A percentile compares a stretch with the other conserved stretches of the same genome.
phyloP scores from a whole-genome alignment of 192 early-diverging fungal genomes.

The Haplosporangium gracile region DNA sequence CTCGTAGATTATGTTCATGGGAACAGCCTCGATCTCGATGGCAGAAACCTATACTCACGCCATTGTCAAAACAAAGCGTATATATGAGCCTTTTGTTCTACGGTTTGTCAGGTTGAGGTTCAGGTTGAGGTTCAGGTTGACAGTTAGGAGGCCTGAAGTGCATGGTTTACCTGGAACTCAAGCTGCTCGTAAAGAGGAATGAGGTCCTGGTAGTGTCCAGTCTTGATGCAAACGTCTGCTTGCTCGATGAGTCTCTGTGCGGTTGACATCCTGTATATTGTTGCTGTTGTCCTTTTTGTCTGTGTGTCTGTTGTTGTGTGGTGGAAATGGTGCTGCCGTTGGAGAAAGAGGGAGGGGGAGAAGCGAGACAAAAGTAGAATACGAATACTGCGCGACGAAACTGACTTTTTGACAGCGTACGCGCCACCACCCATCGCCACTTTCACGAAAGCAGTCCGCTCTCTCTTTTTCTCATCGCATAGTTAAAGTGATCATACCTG shows the following conservation, averaged over 20 bases:
- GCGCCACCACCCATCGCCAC: neutral
- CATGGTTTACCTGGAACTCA: constrained; percentile 42
- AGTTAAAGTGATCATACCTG: no score
- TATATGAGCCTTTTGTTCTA: neutral
- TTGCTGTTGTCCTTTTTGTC: neutral
- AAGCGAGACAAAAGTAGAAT: neutral
- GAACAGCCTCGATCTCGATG: constrained; percentile 49
- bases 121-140: neutral
- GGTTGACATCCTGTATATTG: constrained; percentile 10
- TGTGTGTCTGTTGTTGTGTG: neutral
- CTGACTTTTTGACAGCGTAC: neutral
- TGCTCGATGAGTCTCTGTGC: constrained; percentile 36
- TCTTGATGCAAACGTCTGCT: constrained; percentile 37
- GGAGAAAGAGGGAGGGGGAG: neutral
- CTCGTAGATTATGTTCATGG: constrained; percentile 48
- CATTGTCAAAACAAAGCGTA: no score
- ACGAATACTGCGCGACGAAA: constrained; percentile 7
- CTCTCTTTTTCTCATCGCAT: neutral
- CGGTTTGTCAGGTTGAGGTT: neutral
- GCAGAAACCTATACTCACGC: constrained; percentile 29
- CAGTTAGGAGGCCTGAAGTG: neutral
- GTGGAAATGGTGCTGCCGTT: no score
- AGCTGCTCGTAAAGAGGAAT: constrained; percentile 54
- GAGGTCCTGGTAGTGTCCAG: constrained; percentile 50
- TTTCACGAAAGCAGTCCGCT: neutral